Evolutionary conservation across 2,329 filamentous ascomycete species (phyloP).

Genomic region (Ophiostoma populinum): DNA sequence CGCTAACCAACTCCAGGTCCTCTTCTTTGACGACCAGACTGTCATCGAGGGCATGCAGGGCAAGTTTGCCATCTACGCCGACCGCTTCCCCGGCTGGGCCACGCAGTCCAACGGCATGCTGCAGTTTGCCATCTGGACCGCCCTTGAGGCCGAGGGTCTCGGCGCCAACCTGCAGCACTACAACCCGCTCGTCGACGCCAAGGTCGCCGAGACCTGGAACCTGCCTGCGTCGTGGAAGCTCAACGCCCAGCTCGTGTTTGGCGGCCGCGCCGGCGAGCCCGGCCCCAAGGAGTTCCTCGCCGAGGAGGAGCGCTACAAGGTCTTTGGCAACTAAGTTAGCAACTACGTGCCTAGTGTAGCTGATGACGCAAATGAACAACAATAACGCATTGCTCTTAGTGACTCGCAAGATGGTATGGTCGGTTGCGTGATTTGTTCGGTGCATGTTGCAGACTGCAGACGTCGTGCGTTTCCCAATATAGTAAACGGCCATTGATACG

Average conservation of each 20-base stretch:
- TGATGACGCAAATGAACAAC: too few relatives aligned
- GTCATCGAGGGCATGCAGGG: conserved; percentile 48
- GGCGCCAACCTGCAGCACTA: conserved; percentile 89
- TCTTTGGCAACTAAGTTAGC: conserved; percentile 38
- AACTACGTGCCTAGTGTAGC: too few relatives aligned
- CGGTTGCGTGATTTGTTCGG: too few relatives aligned
- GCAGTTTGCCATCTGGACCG: conserved; percentile 66
- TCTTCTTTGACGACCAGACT: conserved; percentile 72
- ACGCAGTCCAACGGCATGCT: conserved; percentile 67
- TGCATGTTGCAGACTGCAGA: too few relatives aligned
- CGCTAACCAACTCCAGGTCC: conserved; percentile 29
- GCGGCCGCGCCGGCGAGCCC: conserved; percentile 37
- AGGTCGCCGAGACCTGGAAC: conserved; percentile 51
- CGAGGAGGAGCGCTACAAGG: conserved; percentile 49
- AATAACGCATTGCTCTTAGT: too few relatives aligned
- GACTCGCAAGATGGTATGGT: too few relatives aligned
- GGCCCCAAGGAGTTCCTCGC: conserved; percentile 48
- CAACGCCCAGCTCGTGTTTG: conserved; percentile 73
- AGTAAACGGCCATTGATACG: too few relatives aligned
- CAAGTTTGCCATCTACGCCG: conserved; percentile 56
- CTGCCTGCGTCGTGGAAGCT: conserved; percentile 59
- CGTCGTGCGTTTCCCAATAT: too few relatives aligned
- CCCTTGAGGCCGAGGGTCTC: conserved; percentile 66
- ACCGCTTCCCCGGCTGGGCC: conserved; percentile 64
- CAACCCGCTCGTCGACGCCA: conserved; percentile 67